phyloP scores from a whole-genome alignment of 202 grass and related monocot genomes.

The Setaria viridis region DNA sequence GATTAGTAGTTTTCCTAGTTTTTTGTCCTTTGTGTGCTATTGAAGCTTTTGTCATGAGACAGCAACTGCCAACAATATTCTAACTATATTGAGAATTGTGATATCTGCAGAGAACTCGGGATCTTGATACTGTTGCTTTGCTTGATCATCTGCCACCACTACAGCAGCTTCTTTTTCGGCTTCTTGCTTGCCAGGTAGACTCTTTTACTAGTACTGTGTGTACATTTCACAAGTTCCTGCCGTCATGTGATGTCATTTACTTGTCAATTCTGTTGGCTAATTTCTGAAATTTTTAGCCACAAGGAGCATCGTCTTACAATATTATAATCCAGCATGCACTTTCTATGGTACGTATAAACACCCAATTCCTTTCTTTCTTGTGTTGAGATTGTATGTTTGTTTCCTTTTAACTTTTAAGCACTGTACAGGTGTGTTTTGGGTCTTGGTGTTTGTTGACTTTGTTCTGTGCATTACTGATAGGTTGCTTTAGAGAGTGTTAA shows the following conservation, averaged over 20 bases:
- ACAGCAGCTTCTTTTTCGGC: conserved; percentile 84
- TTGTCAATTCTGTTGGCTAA: conserved; percentile 35
- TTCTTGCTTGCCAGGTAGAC: conserved; percentile 92
- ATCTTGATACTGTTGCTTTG: conserved; percentile 78
- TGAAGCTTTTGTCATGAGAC: conserved; percentile 1
- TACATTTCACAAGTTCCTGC: conserved; percentile 33
- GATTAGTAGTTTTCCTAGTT: background rate
- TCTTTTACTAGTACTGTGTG: conserved; percentile 9
- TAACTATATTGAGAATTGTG: conserved; percentile 41
- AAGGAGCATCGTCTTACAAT: conserved; percentile 90
- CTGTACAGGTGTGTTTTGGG: conserved; percentile 20
- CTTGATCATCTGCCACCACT: conserved; percentile 93
- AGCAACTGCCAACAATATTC: conserved; percentile 1
- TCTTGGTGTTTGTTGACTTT: conserved; percentile 43
- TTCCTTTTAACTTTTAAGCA: conserved; percentile 51
- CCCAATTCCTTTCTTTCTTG: background rate
- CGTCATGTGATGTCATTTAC: conserved; percentile 25
- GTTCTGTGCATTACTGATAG: conserved; percentile 60
- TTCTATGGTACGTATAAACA: conserved; percentile 72
- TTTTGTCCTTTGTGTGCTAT: background rate
- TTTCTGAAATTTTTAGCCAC: conserved; percentile 69
- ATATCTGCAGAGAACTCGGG: conserved; percentile 78
- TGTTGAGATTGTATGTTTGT: conserved; percentile 2
- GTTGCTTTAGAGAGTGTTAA: conserved; percentile 93
- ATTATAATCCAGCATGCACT: conserved; percentile 95